A percentile compares a stretch with the other conserved stretches of the same genome.
phyloP scores from a whole-genome alignment of 441 rosid species.

The Omphalea diandra region DNA sequence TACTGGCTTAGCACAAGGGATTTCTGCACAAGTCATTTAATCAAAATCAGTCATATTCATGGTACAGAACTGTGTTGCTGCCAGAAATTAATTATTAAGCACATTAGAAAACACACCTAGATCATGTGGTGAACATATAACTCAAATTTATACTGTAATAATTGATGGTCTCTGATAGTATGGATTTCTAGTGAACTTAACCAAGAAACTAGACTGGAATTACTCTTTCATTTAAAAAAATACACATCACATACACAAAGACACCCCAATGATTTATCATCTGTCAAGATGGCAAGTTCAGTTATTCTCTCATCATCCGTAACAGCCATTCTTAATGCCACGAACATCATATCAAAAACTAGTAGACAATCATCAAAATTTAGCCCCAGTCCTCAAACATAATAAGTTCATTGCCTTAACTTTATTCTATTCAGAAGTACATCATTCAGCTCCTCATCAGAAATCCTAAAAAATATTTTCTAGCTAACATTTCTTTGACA shows the following conservation, averaged over 20 bases:
- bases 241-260: neutral
- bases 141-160: neutral
- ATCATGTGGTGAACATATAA: neutral
- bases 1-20: conserved; percentile 53
- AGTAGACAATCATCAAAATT: neutral
- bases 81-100: neutral
- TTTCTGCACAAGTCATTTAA: conserved; percentile 41
- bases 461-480: too few species aligned
- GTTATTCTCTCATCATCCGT: neutral
- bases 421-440: neutral
- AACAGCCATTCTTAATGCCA: neutral
- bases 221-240: neutral
- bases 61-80: neutral
- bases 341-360: neutral
- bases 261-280: neutral
- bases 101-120: neutral
- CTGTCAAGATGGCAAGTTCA: neutral
- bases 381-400: neutral
- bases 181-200: neutral
- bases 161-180: neutral
- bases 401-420: neutral
- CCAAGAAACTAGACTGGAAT: neutral
- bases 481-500: too few species aligned
- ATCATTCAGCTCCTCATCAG: too few species aligned
- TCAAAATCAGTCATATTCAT: conserved; percentile 13